Evolutionary conservation across 2,329 filamentous ascomycete genomes (phyloP), one percentile per base, ranked within the genome.

Genomic region (Thelonectria blattea): DNA sequence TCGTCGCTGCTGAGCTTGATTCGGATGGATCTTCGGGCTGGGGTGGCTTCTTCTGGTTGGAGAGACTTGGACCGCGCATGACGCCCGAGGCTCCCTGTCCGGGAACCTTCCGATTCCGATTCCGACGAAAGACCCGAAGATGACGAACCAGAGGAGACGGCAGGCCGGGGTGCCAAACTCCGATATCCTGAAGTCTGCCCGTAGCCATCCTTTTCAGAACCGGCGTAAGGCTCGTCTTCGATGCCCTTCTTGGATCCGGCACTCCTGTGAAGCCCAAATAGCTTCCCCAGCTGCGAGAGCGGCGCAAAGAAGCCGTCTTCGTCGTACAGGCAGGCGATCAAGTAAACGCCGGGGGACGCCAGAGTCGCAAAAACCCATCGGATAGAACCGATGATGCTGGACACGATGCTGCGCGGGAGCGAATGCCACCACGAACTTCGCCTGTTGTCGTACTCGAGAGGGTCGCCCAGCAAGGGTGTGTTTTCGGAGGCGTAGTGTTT

Each of bases 1-100:
- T 93, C 91, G 68, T 97, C 91, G 64, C 89, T 91, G 74, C 94
- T 88, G 14, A 97, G 82, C 77, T 95, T 96, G 71, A 98, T 97
- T 41, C 93, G 87, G 65, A 97, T 97, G 2, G 93, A 96, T 58
- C 92, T 85, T 70, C 91, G 86, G 7, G 86, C 80, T 4, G 90
- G 88, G 15, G 70, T 70, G 63, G 84, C 84, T 65, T 93, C 90
- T 64, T 92, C 89, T 30, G 81, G 78, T 49, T 81, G 80, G 20
- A 82, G 70, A 2, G 88, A 88, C 72, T 87, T 89, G 22, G 90
- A 89, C 54, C 89, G 84, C 47, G 82, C 81, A 71, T 91, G 85
- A 47, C 84, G 70, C 66, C 62, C 68, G 60, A 61, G 69, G 66
- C 58, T 71, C 68, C 63, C 60, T 65, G 66, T 61, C 52, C 68